Conservation (phyloP, 1,139 yeast genomes). For the Yamadazyma membranifaciens region DNA sequence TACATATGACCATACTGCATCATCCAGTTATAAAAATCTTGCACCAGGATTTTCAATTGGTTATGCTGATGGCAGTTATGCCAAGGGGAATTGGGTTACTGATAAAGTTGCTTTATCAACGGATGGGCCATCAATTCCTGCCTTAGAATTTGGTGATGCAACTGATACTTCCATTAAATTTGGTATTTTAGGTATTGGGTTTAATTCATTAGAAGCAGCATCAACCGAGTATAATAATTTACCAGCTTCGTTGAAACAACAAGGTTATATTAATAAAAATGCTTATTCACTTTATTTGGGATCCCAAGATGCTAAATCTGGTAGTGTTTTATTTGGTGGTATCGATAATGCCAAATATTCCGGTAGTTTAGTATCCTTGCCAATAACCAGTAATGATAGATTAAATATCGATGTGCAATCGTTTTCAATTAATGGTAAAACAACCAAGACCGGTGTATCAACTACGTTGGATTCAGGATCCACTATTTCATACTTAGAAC, state of each 20-base stretch:
- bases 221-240: constrained; percentile 21
- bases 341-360: constrained; percentile 48
- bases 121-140: constrained; percentile 6
- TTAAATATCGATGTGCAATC: constrained; percentile 22
- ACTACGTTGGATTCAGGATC: constrained; percentile 27
- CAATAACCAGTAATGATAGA: constrained; percentile 20
- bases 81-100: constrained; percentile 58
- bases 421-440: constrained; percentile 15
- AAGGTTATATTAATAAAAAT: constrained; percentile 25
- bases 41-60: constrained; percentile 37
- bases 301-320: constrained; percentile 23
- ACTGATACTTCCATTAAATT: constrained; percentile 2
- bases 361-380: constrained; percentile 26
- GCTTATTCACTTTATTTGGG: constrained; percentile 37
- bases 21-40: constrained; percentile 31
- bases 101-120: constrained; percentile 33
- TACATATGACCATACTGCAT: constrained; percentile 11
- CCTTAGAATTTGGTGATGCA: constrained; percentile 10
- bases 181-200: constrained; percentile 57
- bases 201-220: constrained; percentile 10
- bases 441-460: constrained; percentile 20
- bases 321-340: constrained; percentile 49
- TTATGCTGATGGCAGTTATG: constrained; percentile 62
- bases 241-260: constrained; percentile 25
- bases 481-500: constrained; percentile 26